These are phyloP conservation scores for Acacia pycnantha DNA, from an alignment of 331 rosid genomes.

Conservation along the genomic window DNA sequence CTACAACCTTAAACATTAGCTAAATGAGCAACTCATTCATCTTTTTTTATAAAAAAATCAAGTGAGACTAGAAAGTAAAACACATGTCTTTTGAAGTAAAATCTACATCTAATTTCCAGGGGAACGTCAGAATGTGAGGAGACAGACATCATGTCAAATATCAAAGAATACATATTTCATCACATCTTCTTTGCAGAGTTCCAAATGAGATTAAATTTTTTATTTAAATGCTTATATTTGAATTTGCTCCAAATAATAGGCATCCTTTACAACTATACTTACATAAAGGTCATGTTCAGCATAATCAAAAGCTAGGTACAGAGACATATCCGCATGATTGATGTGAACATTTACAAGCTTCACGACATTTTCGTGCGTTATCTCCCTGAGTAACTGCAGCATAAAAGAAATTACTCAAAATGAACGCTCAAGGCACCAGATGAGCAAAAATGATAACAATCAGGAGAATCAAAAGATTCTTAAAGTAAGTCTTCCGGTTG, in stretches of 20 bases:
- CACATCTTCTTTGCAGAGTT: not conserved
- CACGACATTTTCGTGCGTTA: slow-evolving; percentile 88
- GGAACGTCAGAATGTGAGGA: not conserved
- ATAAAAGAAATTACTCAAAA: slow-evolving; percentile 21
- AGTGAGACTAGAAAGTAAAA: not conserved
- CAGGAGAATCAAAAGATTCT: not conserved
- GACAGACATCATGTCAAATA: not conserved
- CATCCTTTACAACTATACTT: slow-evolving; percentile 35
- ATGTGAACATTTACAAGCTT: slow-evolving; percentile 97
- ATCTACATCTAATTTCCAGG: not conserved
- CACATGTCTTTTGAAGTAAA: not conserved
- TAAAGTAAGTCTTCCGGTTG: not conserved
- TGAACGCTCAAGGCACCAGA: slow-evolving; percentile 21
- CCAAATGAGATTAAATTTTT: slow-evolving; percentile 4
- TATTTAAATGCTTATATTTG: slow-evolving; percentile 1
- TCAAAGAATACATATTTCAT: slow-evolving; percentile 7
- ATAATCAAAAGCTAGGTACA: slow-evolving; percentile 94
- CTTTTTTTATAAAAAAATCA: too few relatives aligned
- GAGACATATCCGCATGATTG: slow-evolving; percentile 93
- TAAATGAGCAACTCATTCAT: not conserved
- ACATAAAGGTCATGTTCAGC: slow-evolving; percentile 98
- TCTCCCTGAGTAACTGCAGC: slow-evolving; percentile 86
- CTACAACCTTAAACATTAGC: not conserved
- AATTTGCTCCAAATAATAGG: not conserved
- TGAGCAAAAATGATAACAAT: not conserved